Evolutionary conservation across 108 stramenopile genomes (phyloP).

Genomic region (Nitzschia sp.): DNA sequence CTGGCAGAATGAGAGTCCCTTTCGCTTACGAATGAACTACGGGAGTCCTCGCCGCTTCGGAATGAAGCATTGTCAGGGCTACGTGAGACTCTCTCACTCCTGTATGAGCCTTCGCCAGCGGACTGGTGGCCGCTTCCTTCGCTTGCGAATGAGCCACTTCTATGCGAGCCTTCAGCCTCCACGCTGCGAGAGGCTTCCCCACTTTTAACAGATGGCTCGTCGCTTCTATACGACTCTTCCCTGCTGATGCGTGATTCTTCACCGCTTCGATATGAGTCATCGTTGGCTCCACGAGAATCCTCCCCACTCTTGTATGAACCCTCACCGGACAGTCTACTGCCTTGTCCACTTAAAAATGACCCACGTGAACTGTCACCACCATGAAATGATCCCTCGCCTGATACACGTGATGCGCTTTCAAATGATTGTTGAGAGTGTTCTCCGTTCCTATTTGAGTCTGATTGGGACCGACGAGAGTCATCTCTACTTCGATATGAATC

Average conservation of each 20-base stretch:
- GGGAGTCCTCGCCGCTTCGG: constrained; percentile 3
- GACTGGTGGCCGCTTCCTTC: too few species aligned
- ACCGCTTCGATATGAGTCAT: background rate
- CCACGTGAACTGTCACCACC: background rate
- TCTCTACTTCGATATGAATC: too few species aligned
- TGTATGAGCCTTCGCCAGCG: constrained; percentile 8
- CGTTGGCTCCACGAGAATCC: background rate
- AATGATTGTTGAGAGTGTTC: constrained; percentile 1
- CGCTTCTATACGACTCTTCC: too few species aligned
- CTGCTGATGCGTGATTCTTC: background rate
- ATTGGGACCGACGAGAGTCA: too few species aligned
- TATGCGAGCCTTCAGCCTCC: background rate
- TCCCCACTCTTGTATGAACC: background rate
- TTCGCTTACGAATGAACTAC: background rate
- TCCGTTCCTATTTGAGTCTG: background rate
- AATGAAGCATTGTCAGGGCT: background rate
- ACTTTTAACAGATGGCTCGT: background rate
- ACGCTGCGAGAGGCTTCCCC: background rate
- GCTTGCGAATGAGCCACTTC: background rate
- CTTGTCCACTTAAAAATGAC: background rate
- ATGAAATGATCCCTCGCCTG: constrained; percentile 3
- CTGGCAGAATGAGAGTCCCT: background rate
- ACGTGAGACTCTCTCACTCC: constrained; percentile 1
- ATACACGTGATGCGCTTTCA: background rate
- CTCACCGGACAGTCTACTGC: background rate